Percentiles rank a stretch among this genome's conserved stretches.
These are phyloP conservation scores for Cordyceps cicadae DNA, from an alignment of 2,329 filamentous ascomycete species.

Conservation along the genomic window DNA sequence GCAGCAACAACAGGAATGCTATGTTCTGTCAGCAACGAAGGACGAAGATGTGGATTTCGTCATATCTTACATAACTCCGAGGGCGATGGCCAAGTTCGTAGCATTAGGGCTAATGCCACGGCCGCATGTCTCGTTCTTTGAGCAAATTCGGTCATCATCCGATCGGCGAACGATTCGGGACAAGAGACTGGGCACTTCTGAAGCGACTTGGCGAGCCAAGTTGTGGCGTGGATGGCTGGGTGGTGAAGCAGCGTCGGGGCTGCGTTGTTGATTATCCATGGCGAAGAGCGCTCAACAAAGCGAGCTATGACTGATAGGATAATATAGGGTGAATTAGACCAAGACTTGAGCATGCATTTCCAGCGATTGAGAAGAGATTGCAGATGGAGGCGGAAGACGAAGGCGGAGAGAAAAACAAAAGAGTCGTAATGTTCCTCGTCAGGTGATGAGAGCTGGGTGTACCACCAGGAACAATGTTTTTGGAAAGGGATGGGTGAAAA, in stretches of 20 bases:
- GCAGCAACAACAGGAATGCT: constrained; percentile 71
- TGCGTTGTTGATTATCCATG: constrained; percentile 4
- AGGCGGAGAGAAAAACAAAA: not conserved
- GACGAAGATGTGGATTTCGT: not conserved
- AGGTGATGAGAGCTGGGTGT: not conserved
- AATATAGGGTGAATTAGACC: not conserved
- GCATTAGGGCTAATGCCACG: constrained; percentile 47
- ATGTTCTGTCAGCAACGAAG: constrained; percentile 16
- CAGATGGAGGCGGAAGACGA: not conserved
- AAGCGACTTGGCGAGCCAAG: constrained; percentile 2
- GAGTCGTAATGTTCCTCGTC: constrained; percentile 9
- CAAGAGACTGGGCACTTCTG: constrained; percentile 6
- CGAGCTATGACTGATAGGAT: not conserved
- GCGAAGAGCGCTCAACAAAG: not conserved
- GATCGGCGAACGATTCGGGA: constrained; percentile 3
- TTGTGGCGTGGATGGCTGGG: constrained; percentile 3
- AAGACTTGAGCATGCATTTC: constrained; percentile 4
- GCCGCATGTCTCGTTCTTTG: constrained; percentile 43
- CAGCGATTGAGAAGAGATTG: not conserved
- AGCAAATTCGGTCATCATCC: constrained; percentile 4
- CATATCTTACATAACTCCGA: constrained; percentile 60
- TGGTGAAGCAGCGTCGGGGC: constrained; percentile 1
- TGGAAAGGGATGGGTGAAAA: not conserved
- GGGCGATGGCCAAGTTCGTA: constrained; percentile 57
- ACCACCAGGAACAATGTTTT: constrained; percentile 10